Percentiles rank a stretch among this genome's conserved stretches.
Evolutionary conservation across 345 rosid species (phyloP).

Genomic region (Jatropha curcas): DNA sequence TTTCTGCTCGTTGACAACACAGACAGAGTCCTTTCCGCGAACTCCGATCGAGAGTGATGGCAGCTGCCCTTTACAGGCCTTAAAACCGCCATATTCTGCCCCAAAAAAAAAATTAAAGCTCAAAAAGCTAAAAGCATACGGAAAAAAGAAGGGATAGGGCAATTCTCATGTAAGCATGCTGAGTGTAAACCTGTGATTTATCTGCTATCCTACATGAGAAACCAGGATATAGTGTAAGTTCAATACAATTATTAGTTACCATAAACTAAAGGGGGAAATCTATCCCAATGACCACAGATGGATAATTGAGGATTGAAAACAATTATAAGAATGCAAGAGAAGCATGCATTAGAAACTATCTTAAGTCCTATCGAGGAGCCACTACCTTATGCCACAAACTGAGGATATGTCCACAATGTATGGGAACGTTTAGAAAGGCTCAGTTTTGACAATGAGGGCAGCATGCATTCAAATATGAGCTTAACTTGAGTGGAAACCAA

Average conservation of each 20-base stretch:
- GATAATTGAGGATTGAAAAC: neutral
- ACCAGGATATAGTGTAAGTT: neutral
- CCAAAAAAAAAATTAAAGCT: neutral
- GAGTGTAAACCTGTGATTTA: conserved; percentile 96
- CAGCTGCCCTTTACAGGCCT: conserved; percentile 98
- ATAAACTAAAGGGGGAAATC: neutral
- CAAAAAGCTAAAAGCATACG: neutral
- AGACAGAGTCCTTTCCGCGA: conserved; percentile 88
- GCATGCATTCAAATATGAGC: neutral
- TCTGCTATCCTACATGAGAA: conserved; percentile 79
- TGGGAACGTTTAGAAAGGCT: neutral
- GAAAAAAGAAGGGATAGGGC: neutral
- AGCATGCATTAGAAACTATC: neutral
- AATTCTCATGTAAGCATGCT: conserved; percentile 99
- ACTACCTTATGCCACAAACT: neutral
- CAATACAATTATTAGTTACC: neutral
- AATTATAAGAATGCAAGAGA: conserved; percentile 1
- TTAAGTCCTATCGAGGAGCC: neutral
- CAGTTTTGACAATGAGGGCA: neutral
- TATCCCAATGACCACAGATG: neutral
- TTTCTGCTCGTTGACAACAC: conserved; percentile 98
- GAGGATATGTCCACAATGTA: neutral
- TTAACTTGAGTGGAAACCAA: no score
- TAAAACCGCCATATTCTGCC: conserved; percentile 94
- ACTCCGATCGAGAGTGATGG: conserved; percentile 95